Percentiles rank a stretch among this genome's conserved stretches.
phyloP scores from a whole-genome alignment of 352 stramenopile genomes.

The Globisporangium iwayamae region DNA sequence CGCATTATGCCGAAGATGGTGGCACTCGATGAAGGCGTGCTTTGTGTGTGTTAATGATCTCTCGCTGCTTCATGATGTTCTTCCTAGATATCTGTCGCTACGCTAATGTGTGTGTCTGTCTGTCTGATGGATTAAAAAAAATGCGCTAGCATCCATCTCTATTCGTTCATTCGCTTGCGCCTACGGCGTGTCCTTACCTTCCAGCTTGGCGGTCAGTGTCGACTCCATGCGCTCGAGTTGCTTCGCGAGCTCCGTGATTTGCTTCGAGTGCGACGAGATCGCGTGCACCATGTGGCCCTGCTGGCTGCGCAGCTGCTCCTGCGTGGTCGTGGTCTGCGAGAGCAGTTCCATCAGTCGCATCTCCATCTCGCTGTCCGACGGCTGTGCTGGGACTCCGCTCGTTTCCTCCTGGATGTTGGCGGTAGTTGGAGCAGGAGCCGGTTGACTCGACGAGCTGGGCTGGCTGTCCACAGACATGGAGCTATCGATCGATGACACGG shows the following conservation, averaged over 20 bases:
- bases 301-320: conserved; percentile 78
- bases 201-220: conserved; percentile 59
- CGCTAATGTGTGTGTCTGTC: background rate
- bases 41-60: conserved; percentile 7
- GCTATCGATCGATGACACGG: conserved; percentile 21
- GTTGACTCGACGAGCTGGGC: too few species aligned
- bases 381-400: background rate
- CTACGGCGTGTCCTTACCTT: conserved; percentile 11
- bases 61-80: conserved; percentile 3
- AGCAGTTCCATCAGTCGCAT: conserved; percentile 66
- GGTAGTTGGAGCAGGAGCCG: background rate
- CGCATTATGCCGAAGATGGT: background rate
- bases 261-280: conserved; percentile 69
- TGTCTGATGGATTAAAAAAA: conserved; percentile 1
- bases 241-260: conserved; percentile 77
- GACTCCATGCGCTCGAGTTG: conserved; percentile 79
- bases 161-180: background rate
- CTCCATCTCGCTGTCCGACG: conserved; percentile 68
- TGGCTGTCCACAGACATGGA: conserved; percentile 17
- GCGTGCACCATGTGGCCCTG: conserved; percentile 79
- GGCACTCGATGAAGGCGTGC: background rate
- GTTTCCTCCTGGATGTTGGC: background rate
- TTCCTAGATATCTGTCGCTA: background rate
- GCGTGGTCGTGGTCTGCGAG: conserved; percentile 75
- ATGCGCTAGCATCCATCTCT: background rate